A percentile compares a stretch with the other conserved stretches of the same genome.
phyloP scores from a whole-genome alignment of 2,329 filamentous ascomycete genomes.

The Graphium sp. region DNA sequence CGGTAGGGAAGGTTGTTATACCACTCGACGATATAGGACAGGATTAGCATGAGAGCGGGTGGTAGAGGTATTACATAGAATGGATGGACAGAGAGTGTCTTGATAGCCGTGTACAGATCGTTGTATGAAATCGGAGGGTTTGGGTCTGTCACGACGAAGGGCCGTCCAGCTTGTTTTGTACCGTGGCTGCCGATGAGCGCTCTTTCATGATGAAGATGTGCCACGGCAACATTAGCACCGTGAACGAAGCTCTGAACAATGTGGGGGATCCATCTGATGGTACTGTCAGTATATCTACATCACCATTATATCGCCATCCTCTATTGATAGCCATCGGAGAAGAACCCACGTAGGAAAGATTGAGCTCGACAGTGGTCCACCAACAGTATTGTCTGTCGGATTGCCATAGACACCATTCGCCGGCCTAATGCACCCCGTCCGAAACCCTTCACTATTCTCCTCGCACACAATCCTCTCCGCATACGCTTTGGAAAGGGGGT shows the following conservation, averaged over 20 bases:
- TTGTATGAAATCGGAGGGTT: conserved; percentile 20
- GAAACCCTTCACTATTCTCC: conserved; percentile 21
- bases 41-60: conserved; percentile 14
- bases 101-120: conserved; percentile 17
- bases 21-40: conserved; percentile 19
- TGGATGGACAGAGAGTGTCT: conserved; percentile 12
- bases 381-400: conserved; percentile 21
- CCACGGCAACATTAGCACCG: conserved; percentile 31
- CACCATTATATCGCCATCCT: not conserved
- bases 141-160: conserved; percentile 29
- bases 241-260: conserved; percentile 32
- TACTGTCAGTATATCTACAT: too few species aligned
- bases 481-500: conserved; percentile 27
- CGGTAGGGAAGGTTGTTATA: conserved; percentile 14
- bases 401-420: conserved; percentile 34
- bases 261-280: conserved; percentile 12
- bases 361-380: conserved; percentile 16
- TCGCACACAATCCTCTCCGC: conserved; percentile 29
- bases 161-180: conserved; percentile 17
- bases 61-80: conserved; percentile 12
- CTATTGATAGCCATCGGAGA: not conserved
- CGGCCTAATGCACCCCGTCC: conserved; percentile 32
- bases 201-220: conserved; percentile 33
- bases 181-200: conserved; percentile 21
- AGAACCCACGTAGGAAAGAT: conserved; percentile 3